A percentile compares a stretch with the other conserved stretches of the same genome.
phyloP scores from a whole-genome alignment of 805 yeast species.

The Saccharomycopsis fodiens region DNA sequence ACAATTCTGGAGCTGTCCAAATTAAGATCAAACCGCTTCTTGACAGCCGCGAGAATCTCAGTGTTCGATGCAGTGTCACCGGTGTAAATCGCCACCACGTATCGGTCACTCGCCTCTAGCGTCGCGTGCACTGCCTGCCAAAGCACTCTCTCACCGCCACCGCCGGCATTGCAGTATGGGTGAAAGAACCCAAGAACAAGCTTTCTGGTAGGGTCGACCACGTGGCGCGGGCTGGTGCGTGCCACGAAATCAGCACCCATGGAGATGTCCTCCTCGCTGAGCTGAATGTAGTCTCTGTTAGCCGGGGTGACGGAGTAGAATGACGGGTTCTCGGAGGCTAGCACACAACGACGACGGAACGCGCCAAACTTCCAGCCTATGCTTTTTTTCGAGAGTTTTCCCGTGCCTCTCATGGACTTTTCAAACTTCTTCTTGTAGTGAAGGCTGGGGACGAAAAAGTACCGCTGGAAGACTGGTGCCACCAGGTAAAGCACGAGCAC shows the following conservation, averaged over 20 bases:
- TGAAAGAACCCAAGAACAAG: constrained; percentile 81
- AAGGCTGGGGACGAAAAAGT: constrained; percentile 13
- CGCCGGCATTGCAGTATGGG: constrained; percentile 93
- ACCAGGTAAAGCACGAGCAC: constrained; percentile 1
- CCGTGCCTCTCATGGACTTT: not conserved
- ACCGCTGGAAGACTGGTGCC: constrained; percentile 3
- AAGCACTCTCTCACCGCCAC: constrained; percentile 95
- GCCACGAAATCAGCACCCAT: constrained; percentile 7
- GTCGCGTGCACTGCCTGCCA: constrained; percentile 90
- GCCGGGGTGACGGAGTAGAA: constrained; percentile 1
- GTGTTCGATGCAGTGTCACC: constrained; percentile 46
- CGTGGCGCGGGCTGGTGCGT: constrained; percentile 8
- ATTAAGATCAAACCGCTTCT: constrained; percentile 47
- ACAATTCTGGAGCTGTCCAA: constrained; percentile 47
- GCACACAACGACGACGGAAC: constrained; percentile 6
- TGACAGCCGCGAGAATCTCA: constrained; percentile 44
- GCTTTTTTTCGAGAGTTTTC: not conserved
- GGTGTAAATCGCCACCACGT: constrained; percentile 65
- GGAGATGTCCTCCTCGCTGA: constrained; percentile 2
- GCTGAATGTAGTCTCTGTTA: not conserved
- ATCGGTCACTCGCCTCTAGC: constrained; percentile 37
- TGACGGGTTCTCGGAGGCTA: constrained; percentile 11
- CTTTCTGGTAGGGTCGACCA: constrained; percentile 31
- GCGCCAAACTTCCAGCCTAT: constrained; percentile 11
- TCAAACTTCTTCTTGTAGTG: constrained; percentile 8